Evolutionary conservation across 2,329 filamentous ascomycete species (phyloP).

Genomic region (Scopulariopsis brevicaulis): DNA sequence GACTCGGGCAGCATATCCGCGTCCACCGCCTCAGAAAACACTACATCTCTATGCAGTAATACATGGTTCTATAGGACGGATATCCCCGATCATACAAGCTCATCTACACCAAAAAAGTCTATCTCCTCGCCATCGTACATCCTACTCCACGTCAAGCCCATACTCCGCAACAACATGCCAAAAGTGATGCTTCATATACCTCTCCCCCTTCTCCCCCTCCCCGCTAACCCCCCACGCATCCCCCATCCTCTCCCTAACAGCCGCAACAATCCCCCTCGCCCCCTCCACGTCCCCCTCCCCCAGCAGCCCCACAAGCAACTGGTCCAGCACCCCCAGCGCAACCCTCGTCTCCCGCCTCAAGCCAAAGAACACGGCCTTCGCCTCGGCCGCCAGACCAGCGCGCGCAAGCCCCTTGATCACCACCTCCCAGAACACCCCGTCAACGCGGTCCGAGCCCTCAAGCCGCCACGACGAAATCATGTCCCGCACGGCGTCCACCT

Average conservation of each 20-base stretch:
- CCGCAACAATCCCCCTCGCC: not conserved
- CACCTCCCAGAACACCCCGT: slow-evolving; percentile 59
- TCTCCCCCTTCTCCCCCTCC: not conserved
- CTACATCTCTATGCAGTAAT: no score
- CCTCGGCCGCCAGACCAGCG: slow-evolving; percentile 34
- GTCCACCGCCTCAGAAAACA: no score
- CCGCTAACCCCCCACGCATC: not conserved
- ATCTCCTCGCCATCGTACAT: no score
- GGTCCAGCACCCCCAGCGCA: slow-evolving; percentile 16
- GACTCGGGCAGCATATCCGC: no score
- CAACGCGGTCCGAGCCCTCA: slow-evolving; percentile 21
- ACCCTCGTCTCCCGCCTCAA: slow-evolving; percentile 26
- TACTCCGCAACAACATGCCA: slow-evolving; percentile 4
- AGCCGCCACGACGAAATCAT: slow-evolving; percentile 48
- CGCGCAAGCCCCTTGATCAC: slow-evolving; percentile 56
- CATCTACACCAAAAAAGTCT: no score
- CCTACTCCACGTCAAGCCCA: not conserved
- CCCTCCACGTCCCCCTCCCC: slow-evolving; percentile 1
- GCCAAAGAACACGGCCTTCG: slow-evolving; percentile 35
- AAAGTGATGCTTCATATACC: slow-evolving; percentile 3
- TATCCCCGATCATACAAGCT: no score
- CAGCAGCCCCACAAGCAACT: slow-evolving; percentile 2
- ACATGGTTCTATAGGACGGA: no score
- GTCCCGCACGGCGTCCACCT: slow-evolving; percentile 45
- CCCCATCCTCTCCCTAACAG: slow-evolving; percentile 1